Evolutionary conservation across 495 filamentous ascomycete species (phyloP).

Genomic region (Penicillium canariense): DNA sequence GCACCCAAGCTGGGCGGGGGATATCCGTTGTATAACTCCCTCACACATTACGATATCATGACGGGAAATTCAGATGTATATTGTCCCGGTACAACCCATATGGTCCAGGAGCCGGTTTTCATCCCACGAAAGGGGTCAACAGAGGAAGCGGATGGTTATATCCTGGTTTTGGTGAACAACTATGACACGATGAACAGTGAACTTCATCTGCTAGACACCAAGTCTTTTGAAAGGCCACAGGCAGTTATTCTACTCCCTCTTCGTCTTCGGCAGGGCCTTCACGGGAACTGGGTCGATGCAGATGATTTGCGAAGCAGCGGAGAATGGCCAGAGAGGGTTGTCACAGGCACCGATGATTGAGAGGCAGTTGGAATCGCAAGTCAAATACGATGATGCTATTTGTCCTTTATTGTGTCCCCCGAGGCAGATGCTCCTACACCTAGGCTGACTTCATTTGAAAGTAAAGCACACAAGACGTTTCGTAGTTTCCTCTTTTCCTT

Average conservation of each 20-base stretch:
- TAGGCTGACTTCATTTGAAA: too few relatives aligned
- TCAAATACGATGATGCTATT: too few relatives aligned
- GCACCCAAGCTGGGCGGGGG: conserved; percentile 20
- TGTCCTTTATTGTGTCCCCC: too few relatives aligned
- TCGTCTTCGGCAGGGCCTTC: not conserved
- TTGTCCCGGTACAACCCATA: conserved; percentile 44
- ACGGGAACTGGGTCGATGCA: not conserved
- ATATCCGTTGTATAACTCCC: conserved; percentile 40
- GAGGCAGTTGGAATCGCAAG: too few relatives aligned
- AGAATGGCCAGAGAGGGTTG: too few relatives aligned
- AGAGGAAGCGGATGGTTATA: conserved; percentile 54
- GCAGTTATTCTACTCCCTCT: not conserved
- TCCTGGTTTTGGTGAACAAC: conserved; percentile 55
- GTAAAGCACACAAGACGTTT: too few relatives aligned
- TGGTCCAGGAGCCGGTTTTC: conserved; percentile 59
- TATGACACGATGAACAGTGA: conserved; percentile 50
- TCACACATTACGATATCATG: conserved; percentile 44
- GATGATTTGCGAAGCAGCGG: not conserved
- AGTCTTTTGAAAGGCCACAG: not conserved
- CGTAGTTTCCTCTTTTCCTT: not conserved
- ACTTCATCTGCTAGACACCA: conserved; percentile 46
- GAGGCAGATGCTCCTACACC: too few relatives aligned
- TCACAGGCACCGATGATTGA: too few relatives aligned
- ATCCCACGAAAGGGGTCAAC: conserved; percentile 42
- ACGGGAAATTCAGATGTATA: conserved; percentile 33